Evolutionary conservation across 306 rosid genomes (phyloP).

Genomic region (Dryas octopetala): DNA sequence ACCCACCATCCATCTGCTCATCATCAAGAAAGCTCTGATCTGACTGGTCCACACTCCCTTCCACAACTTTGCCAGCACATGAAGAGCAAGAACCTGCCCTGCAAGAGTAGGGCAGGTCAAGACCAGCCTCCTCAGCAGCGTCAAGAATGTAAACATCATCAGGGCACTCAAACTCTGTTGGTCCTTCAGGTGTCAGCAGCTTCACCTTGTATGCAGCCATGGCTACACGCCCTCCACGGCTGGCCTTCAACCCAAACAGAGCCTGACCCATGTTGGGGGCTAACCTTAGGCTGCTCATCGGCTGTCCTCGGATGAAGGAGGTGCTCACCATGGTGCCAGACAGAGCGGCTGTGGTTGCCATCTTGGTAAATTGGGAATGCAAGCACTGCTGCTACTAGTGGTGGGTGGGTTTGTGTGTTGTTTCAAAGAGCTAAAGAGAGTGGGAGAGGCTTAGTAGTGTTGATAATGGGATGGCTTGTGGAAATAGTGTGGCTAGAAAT

Average conservation of each 20-base stretch:
- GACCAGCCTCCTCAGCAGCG: constrained; percentile 53
- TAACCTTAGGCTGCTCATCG: constrained; percentile 38
- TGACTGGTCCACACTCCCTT: constrained; percentile 57
- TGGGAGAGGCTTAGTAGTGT: constrained; percentile 6
- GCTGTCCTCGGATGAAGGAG: constrained; percentile 48
- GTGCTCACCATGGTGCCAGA: constrained; percentile 59
- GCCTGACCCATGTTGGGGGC: constrained; percentile 48
- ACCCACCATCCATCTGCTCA: constrained; percentile 41
- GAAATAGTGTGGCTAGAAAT: constrained; percentile 32
- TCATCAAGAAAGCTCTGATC: constrained; percentile 85
- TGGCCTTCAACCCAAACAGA: constrained; percentile 47
- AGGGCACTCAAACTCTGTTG: constrained; percentile 48
- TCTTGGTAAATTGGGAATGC: not conserved
- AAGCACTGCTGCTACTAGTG: not conserved
- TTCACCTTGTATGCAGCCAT: constrained; percentile 65
- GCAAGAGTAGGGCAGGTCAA: constrained; percentile 84
- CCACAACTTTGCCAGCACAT: constrained; percentile 59
- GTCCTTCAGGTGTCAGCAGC: constrained; percentile 64
- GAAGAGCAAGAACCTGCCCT: constrained; percentile 90
- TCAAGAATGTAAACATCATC: constrained; percentile 67
- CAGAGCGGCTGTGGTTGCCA: constrained; percentile 53
- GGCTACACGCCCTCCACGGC: constrained; percentile 58
- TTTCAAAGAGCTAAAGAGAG: not conserved
- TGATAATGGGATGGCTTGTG: constrained; percentile 33
- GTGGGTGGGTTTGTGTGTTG: not conserved